Base-by-base conservation (phyloP, 2,329 filamentous ascomycete genomes). In the Xylariaceae sp. region DNA sequence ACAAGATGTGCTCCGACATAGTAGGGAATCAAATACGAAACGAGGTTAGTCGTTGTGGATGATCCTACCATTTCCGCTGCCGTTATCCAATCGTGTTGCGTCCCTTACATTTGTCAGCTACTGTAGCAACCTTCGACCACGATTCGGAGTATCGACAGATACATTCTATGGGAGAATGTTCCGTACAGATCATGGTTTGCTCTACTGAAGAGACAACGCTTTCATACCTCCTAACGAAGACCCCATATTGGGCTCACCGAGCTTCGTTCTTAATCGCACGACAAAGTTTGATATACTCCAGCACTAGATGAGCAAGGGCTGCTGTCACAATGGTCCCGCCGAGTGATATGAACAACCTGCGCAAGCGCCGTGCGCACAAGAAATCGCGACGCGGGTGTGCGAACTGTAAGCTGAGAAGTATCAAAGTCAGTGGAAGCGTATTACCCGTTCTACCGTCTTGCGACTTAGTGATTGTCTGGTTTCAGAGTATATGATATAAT, bases 381-480 rank as follows among this genome's bases (percentile, higher is more conserved):
- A 83, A 83, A 59, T 82, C 78, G 1, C 70, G 77, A 16, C 67
- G 70, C 13, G 80, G 80, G 2, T 83, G 80, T 57, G 73, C 73
- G 3, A 83, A 82, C 57, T 84, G 81, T 63, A 82, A 82, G 58
- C 60, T 81, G 17, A 70, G 78, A 33, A 70, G 75, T 47, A 72
- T 81, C 45, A 82, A 82, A 46, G 50, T 53, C n/a, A n/a, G n/a
- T n/a, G n/a, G n/a, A n/a, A n/a, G n/a, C n/a, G n/a, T n/a, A n/a
- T n/a, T n/a, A n/a, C n/a, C n/a, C n/a, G n/a, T n/a, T n/a, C n/a
- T n/a, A n/a, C n/a, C n/a, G n/a, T n/a, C n/a, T n/a, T n/a, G n/a
- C n/a, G n/a, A n/a, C n/a, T n/a, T n/a, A n/a, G n/a, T n/a, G 22
- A 28, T 28, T 28, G 7, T 28, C 7, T 28, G 22, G 4, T 28